These are phyloP conservation scores for Russula griseocarnosa DNA, from an alignment of 768 basidiomycete genomes.

Conservation along the genomic window DNA sequence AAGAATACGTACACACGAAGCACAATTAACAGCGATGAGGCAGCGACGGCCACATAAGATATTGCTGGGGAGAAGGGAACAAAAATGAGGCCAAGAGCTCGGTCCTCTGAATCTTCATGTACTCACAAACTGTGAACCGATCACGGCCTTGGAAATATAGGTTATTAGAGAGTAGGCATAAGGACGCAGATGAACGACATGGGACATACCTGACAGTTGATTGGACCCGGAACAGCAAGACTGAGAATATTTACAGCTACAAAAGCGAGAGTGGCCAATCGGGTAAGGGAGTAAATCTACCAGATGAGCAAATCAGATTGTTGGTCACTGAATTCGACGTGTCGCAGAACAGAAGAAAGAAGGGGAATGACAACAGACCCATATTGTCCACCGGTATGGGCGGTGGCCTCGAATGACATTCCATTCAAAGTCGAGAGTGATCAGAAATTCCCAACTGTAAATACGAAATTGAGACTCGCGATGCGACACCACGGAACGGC, in stretches of 20 bases:
- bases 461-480: background rate
- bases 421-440: background rate
- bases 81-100: background rate
- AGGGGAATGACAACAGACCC: background rate
- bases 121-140: background rate
- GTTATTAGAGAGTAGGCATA: background rate
- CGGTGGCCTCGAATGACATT: background rate
- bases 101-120: background rate
- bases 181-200: background rate
- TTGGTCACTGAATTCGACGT: background rate
- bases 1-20: conserved; percentile 15
- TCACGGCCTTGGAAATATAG: background rate
- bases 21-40: conserved; percentile 5
- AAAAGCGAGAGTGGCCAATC: background rate
- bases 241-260: conserved; percentile 1
- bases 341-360: background rate
- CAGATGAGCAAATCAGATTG: background rate
- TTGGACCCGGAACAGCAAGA: background rate
- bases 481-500: no score
- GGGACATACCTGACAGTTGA: conserved; percentile 16
- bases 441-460: background rate
- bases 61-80: background rate
- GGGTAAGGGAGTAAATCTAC: conserved; percentile 20
- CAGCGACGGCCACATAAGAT: background rate
- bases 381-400: conserved; percentile 14